phyloP scores from a whole-genome alignment of 768 basidiomycete genomes.

The Imleria badia region DNA sequence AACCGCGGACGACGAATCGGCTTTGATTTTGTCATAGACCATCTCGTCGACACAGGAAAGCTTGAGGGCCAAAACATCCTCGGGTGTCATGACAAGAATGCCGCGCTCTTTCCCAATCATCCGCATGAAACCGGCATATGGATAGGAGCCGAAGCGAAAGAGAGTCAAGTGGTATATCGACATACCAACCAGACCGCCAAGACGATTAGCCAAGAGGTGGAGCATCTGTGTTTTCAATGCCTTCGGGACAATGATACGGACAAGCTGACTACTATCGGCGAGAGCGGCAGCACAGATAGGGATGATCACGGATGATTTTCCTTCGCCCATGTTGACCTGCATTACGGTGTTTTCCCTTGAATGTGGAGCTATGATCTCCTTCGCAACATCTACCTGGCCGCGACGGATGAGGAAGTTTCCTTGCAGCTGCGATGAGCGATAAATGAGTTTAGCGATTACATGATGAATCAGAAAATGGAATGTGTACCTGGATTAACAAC shows the following conservation, averaged over 20 bases:
- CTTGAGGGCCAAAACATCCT: background rate
- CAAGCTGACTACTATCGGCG: too few species aligned
- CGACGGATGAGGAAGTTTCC: too few species aligned
- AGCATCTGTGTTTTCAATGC: background rate
- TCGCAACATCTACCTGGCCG: too few species aligned
- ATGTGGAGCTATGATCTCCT: too few species aligned
- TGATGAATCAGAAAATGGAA: too few species aligned
- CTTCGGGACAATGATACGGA: too few species aligned
- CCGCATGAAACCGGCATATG: background rate
- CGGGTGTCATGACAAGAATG: background rate
- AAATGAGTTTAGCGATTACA: too few species aligned
- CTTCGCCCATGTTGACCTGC: too few species aligned
- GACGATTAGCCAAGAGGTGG: background rate
- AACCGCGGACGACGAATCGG: background rate
- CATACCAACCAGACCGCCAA: background rate
- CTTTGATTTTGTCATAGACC: background rate
- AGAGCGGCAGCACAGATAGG: too few species aligned
- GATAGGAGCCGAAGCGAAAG: background rate
- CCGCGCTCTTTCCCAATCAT: background rate
- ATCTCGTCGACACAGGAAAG: background rate
- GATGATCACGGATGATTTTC: too few species aligned
- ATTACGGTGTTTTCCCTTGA: too few species aligned
- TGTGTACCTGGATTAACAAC: background rate
- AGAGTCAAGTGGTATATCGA: background rate
- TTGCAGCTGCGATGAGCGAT: too few species aligned